phyloP scores from a whole-genome alignment of 2,329 filamentous ascomycete genomes.

The Fusarium heterosporum region DNA sequence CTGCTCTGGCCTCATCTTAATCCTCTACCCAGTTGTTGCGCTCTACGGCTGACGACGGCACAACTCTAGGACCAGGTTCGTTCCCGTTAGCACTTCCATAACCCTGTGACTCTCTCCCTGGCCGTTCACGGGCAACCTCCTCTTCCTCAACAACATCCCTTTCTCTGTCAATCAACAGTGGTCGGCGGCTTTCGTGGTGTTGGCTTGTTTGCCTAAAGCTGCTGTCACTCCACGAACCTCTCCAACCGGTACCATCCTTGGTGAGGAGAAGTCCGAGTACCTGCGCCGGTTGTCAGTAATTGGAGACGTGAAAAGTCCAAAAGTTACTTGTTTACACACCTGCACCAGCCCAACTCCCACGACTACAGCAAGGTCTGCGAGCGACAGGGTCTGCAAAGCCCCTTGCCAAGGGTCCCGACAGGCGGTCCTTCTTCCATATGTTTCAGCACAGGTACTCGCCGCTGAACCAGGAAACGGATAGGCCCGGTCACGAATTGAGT shows the following conservation, averaged over 20 bases:
- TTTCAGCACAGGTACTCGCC: constrained; percentile 57
- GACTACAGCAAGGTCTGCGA: constrained; percentile 66
- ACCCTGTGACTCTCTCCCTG: constrained; percentile 12
- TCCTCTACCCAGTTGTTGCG: constrained; percentile 45
- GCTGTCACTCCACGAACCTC: constrained; percentile 44
- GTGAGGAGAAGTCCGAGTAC: constrained; percentile 50
- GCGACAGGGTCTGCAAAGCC: constrained; percentile 64
- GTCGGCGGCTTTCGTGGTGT: constrained; percentile 37
- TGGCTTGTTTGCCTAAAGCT: constrained; percentile 6
- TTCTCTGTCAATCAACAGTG: constrained; percentile 43
- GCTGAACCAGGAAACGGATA: constrained; percentile 67
- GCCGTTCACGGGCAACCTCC: constrained; percentile 10
- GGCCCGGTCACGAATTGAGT: constrained; percentile 66
- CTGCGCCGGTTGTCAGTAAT: constrained; percentile 34
- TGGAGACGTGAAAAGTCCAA: neutral
- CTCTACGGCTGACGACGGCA: constrained; percentile 44
- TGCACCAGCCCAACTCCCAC: constrained; percentile 66
- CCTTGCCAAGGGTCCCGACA: constrained; percentile 69
- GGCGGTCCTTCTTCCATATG: constrained; percentile 58
- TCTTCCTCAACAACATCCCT: constrained; percentile 50
- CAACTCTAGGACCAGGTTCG: constrained; percentile 42
- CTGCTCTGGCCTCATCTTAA: neutral
- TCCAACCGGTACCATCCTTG: constrained; percentile 49
- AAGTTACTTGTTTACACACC: constrained; percentile 53
- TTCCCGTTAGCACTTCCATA: constrained; percentile 41